These are phyloP conservation scores for Colletotrichum sidae DNA, from an alignment of 2,329 filamentous ascomycete species.

Conservation along the genomic window DNA sequence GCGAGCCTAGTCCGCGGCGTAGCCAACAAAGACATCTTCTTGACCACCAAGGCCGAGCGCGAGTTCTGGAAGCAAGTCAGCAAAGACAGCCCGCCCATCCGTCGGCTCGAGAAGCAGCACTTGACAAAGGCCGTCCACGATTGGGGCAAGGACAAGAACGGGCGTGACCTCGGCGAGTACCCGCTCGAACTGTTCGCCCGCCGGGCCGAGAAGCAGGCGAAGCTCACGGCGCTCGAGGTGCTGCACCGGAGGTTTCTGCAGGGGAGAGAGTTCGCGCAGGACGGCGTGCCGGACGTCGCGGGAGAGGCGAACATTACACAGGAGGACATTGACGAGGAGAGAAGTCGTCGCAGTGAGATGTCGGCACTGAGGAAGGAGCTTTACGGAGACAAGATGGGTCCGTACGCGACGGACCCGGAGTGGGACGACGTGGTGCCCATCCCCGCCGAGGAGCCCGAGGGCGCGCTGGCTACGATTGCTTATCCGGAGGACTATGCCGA, in stretches of 20 bases:
- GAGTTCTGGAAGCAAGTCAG: constrained; percentile 69
- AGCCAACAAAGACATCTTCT: constrained; percentile 48
- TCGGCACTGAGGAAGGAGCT: constrained; percentile 62
- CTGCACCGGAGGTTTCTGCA: constrained; percentile 58
- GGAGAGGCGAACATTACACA: constrained; percentile 43
- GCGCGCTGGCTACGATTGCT: constrained; percentile 90
- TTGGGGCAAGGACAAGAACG: constrained; percentile 65
- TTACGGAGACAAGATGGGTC: constrained; percentile 61
- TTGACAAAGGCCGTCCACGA: constrained; percentile 44
- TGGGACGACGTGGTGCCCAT: constrained; percentile 91
- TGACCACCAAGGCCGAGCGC: constrained; percentile 62
- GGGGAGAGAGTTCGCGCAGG: constrained; percentile 47
- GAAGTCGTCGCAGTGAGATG: constrained; percentile 61
- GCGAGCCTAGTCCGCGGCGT: constrained; percentile 58
- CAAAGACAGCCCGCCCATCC: constrained; percentile 63
- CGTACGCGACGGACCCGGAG: constrained; percentile 74
- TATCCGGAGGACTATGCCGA: constrained; percentile 92
- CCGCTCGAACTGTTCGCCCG: constrained; percentile 57
- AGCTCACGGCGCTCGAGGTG: constrained; percentile 56
- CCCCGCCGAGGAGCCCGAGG: constrained; percentile 83
- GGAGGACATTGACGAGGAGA: constrained; percentile 60
- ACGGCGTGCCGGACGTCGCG: constrained; percentile 30
- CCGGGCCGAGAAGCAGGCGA: constrained; percentile 54
- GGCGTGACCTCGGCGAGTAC: constrained; percentile 62
- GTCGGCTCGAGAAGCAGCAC: constrained; percentile 49